Evolutionary conservation across 176 grass and related monocot species (phyloP), one percentile per base, ranked within the genome.

Genomic region (Zizania latifolia): DNA sequence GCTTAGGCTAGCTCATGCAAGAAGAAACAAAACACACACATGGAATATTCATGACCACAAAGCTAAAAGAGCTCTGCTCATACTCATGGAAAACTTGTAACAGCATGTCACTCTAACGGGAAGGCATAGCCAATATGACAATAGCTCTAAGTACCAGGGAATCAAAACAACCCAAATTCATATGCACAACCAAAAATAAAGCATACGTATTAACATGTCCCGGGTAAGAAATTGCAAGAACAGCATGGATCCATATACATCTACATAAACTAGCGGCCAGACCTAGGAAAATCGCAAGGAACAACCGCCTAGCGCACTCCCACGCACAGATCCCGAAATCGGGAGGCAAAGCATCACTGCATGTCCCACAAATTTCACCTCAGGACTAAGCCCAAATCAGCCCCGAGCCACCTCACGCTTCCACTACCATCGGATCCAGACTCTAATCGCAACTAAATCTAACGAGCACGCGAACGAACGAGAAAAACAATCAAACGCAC

Each of bases 311-410:
- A 33, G 31, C 19, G 64, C 11, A 8, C 29, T 27, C 5, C 51
- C 9, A n/a, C 31, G 31, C 50, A 2, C 67, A 79, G 83, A 79
- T 79, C 83, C 38, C 38, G 46, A n/a, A n/a, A 58, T 30, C 22
- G 30, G 22, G 51, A 4, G 58, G 21, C 14, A 0, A 12, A 13
- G 1, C 6, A 34, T 27, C 62, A 5, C 13, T n/a, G 12, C 34
- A 29, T 19, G 46, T n/a, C 15, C 48, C 15, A 58, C 1, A 26
- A 66, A 43, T 27, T 12, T 27, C 58, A 24, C 29, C 45, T 13
- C n/a, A 28, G 28, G 12, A 43, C n/a, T 15, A 36, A 28, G 35
- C 46, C 2, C 31, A 1, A 3, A 79, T 58, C 75, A 21, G 37
- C 21, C 58, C 58, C 0, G 28, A 45, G 4, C 3, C 14, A 22